Evolutionary conservation across 2,329 filamentous ascomycete genomes (phyloP).

Genomic region (Colletotrichum sp.): DNA sequence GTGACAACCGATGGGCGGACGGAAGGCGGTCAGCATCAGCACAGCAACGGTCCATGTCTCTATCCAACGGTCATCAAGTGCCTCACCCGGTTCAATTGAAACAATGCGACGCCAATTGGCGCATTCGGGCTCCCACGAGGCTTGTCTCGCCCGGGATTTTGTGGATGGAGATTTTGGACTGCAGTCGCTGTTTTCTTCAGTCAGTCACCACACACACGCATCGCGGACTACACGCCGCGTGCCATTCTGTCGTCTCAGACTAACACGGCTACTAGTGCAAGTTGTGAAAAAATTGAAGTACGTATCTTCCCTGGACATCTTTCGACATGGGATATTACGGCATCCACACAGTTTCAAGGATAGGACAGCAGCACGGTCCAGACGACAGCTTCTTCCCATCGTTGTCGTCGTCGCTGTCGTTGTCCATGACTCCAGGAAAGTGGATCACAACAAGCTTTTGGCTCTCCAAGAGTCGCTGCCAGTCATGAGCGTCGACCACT

Average conservation of each 20-base stretch:
- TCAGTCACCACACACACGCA: background rate
- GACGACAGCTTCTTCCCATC: background rate
- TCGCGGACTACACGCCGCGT: background rate
- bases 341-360: slow-evolving; percentile 9
- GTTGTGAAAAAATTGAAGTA: background rate
- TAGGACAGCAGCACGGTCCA: background rate
- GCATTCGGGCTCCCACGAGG: background rate
- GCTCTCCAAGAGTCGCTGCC: slow-evolving; percentile 13
- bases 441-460: slow-evolving; percentile 24
- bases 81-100: slow-evolving; percentile 1
- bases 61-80: slow-evolving; percentile 13
- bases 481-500: slow-evolving; percentile 6
- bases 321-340: background rate
- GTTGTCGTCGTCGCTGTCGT: background rate
- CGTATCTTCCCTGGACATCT: slow-evolving; percentile 10
- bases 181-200: slow-evolving; percentile 1
- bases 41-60: slow-evolving; percentile 6
- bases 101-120: slow-evolving; percentile 1
- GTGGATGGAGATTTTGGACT: background rate
- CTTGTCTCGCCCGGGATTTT: background rate
- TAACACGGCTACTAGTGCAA: background rate
- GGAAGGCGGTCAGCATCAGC: slow-evolving; percentile 13
- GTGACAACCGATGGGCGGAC: background rate
- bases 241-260: background rate
- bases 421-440: slow-evolving; percentile 8